Evolutionary conservation across 768 basidiomycete species (phyloP).

Genomic region (Phaffia australis): DNA sequence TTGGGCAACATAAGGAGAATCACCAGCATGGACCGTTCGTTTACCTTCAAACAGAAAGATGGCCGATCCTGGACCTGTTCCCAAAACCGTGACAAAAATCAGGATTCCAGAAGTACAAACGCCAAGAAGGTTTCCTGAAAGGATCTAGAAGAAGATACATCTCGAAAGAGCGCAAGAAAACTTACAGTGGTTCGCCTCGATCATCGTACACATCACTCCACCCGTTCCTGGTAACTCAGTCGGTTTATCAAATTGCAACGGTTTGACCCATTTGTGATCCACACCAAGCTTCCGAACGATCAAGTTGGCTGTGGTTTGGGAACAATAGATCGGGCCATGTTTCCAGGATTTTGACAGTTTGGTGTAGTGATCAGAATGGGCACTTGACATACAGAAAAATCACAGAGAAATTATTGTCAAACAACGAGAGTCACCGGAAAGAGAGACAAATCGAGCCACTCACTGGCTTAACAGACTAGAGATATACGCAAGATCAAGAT

Average conservation of each 20-base stretch:
- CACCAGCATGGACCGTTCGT: slow-evolving; percentile 81
- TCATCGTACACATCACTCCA: slow-evolving; percentile 78
- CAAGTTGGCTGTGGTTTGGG: slow-evolving; percentile 77
- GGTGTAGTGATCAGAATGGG: slow-evolving; percentile 95
- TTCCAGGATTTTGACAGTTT: slow-evolving; percentile 80
- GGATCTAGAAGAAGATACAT: slow-evolving; percentile 26
- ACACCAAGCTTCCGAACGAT: slow-evolving; percentile 86
- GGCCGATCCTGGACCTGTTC: slow-evolving; percentile 67
- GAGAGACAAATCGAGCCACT: slow-evolving; percentile 21
- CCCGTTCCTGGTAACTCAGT: slow-evolving; percentile 66
- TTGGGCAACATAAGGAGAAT: slow-evolving; percentile 60
- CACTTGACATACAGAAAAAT: slow-evolving; percentile 51
- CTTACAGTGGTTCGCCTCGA: slow-evolving; percentile 93
- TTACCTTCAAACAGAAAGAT: slow-evolving; percentile 87
- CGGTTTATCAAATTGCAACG: slow-evolving; percentile 68
- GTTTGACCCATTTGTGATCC: slow-evolving; percentile 75
- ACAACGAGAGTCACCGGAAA: slow-evolving; percentile 24
- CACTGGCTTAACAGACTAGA: slow-evolving; percentile 10
- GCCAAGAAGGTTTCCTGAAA: neutral
- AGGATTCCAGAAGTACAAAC: neutral
- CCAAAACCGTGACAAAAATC: no score
- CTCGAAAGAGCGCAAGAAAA: neutral
- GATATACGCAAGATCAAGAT: neutral
- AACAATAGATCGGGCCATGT: slow-evolving; percentile 90
- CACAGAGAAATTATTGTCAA: slow-evolving; percentile 5